Conservation (phyloP, 441 rosid species). For the Theobroma grandiflorum region DNA sequence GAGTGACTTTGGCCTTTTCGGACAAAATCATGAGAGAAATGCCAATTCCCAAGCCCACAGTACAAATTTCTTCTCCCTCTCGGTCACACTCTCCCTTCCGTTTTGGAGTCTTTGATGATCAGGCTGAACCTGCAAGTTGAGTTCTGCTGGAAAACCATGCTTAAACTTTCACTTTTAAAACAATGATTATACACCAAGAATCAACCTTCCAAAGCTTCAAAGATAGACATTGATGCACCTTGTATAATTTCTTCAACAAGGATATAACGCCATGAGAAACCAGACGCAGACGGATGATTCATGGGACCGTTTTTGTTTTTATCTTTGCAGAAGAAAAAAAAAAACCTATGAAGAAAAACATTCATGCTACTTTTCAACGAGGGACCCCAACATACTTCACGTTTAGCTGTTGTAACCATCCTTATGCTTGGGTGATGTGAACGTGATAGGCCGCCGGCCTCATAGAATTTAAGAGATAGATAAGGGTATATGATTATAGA, state of each 20-base stretch:
- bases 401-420: background rate
- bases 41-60: background rate
- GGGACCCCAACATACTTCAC: background rate
- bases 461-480: background rate
- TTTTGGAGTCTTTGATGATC: background rate
- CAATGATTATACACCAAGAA: background rate
- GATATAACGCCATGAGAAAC: background rate
- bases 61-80: background rate
- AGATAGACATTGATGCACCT: background rate
- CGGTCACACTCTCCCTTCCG: background rate
- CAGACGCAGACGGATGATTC: too few relatives aligned
- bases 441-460: background rate
- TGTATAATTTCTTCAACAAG: background rate
- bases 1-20: conserved; percentile 18
- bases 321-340: background rate
- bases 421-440: background rate
- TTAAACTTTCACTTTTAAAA: too few relatives aligned
- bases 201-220: background rate
- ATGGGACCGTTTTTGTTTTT: background rate
- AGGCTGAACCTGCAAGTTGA: too few relatives aligned
- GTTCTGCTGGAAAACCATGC: too few relatives aligned
- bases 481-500: conserved; percentile 30
- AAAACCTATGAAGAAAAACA: background rate
- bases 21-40: conserved; percentile 1
- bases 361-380: background rate